Base-by-base conservation (phyloP, 805 yeast genomes). In the Cyberlindnera saturnus region DNA sequence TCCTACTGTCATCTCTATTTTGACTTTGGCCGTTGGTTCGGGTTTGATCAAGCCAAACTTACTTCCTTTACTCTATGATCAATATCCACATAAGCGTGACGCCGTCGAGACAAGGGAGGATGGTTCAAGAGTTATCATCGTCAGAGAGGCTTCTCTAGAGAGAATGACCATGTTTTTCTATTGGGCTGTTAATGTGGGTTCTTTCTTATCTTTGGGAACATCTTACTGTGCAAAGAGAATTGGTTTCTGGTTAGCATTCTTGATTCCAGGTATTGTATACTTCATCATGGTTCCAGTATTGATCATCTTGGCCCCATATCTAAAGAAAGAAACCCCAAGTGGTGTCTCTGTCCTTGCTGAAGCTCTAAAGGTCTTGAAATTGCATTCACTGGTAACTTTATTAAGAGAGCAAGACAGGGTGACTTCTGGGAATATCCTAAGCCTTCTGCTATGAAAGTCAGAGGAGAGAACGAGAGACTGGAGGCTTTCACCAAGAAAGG, bases 1-100 rank as follows among this genome's bases (percentile, higher is more conserved):
- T 48, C 90, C 91, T 34, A 77, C 79, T 16, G 55, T 66, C 42
- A 57, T 60, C 17, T 48, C 69, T 26, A 63, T 67, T 40, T 46
- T 68, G 45, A 59, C 79, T 41, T 75, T 86, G 54, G 91, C 91
- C 52, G 52, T 82, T 33, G 91, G 88, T 34, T 81, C 93, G 30
- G 93, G 93, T 57, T 83, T 88, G 53, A 86, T 86, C 59, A 86
- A 86, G 61, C 72, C 89, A 32, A 84, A 84, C 53, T 46, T 57
- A 69, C 79, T 84, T 29, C 77, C 88, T 6, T 69, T 86, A 59
- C 78, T 86, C 59, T 90, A 88, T 62, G 86, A 82, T 56, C 87
- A 82, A 64, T 79, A 76, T 57, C 80, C 82, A 36, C 75, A 78
- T 59, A 67, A 75, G 44, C 71, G 73, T 51, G 82, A 79, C 49